Base-by-base conservation (phyloP, 768 basidiomycete genomes). In the Suillus discolor region DNA sequence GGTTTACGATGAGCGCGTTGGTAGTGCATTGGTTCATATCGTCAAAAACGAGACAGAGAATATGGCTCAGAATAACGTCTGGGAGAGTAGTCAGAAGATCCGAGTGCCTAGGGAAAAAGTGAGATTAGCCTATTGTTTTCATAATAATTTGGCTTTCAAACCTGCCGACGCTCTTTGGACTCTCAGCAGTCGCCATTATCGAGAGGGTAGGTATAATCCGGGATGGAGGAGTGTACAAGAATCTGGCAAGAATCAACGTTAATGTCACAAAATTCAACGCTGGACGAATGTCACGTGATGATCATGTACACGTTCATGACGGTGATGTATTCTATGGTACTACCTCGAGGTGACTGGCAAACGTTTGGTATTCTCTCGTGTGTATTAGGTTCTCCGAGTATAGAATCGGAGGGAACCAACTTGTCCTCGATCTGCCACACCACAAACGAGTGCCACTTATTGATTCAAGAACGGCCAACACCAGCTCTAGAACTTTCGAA, bases 31-130 rank as follows among this genome's bases (percentile, higher is more conserved):
- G n/a, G 38, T 63, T 57, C 3, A 34, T 31, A n/a, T 53, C 31
- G 15, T 47, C 49, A 36, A 62, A 66, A 55, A 53, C 62, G 18
- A 51, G n/a, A 25, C 16, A 11, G 38, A 66, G 23, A 28, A 66
- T 62, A 16, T 44, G 53, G 25, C 20, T 62, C 42, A 66, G 42
- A n/a, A 65, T 9, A 36, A n/a, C 13, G 20, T 55, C 54, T 36
- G 54, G 54, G n/a, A 62, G 54, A 23, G 64, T 51, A 25, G 44
- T 47, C 3, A 65, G 25, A 34, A n/a, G 16, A 61, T 61, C 44
- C 12, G 25, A 31, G n/a, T 41, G 34, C 15, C 63, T 47, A 47
- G 15, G 15, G 36, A 6, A 6, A 47, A 7, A 0, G 44, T 28
- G 34, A 61, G 57, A 34, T 34, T 41, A 64, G 57, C 7, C 6